Evolutionary conservation across 192 early-diverging fungal genomes (phyloP).

Genomic region (Backusella macrospora): DNA sequence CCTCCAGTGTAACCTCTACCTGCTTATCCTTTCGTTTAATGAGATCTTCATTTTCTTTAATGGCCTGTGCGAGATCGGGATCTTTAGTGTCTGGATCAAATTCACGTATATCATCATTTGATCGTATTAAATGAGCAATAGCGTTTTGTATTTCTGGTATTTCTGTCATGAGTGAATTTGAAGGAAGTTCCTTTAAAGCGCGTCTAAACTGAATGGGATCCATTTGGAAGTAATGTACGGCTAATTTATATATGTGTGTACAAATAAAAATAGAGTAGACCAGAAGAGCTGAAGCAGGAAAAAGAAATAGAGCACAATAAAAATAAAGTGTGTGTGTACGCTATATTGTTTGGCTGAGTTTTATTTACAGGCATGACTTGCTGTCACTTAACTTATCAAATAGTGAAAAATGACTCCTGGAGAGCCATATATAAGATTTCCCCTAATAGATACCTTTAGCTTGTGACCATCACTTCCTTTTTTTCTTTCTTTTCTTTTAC

Average conservation of each 20-base stretch:
- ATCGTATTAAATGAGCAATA: conserved; percentile 40
- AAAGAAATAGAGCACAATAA: not conserved
- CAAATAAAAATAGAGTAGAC: not conserved
- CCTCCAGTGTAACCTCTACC: conserved; percentile 27
- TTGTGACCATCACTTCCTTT: too few relatives aligned
- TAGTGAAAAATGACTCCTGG: too few relatives aligned
- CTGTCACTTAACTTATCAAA: too few relatives aligned
- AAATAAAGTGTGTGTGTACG: too few relatives aligned
- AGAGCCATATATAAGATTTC: too few relatives aligned
- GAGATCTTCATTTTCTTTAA: conserved; percentile 41
- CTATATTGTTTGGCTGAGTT: too few relatives aligned
- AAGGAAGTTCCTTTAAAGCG: conserved; percentile 31
- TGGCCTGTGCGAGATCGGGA: conserved; percentile 38
- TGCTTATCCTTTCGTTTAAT: conserved; percentile 38
- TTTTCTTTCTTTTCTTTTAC: too few relatives aligned
- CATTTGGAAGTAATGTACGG: not conserved
- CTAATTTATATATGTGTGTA: not conserved
- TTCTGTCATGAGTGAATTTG: conserved; percentile 39
- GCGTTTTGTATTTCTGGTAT: conserved; percentile 46
- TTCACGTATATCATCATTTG: conserved; percentile 43
- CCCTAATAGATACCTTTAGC: too few relatives aligned
- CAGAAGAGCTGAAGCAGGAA: not conserved
- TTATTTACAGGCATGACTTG: too few relatives aligned
- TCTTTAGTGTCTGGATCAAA: conserved; percentile 41
- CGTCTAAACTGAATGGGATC: not conserved